Evolutionary conservation across 257 asterid genomes (phyloP), one percentile per base, ranked within the genome.

Genomic region (Agastache rugosa): DNA sequence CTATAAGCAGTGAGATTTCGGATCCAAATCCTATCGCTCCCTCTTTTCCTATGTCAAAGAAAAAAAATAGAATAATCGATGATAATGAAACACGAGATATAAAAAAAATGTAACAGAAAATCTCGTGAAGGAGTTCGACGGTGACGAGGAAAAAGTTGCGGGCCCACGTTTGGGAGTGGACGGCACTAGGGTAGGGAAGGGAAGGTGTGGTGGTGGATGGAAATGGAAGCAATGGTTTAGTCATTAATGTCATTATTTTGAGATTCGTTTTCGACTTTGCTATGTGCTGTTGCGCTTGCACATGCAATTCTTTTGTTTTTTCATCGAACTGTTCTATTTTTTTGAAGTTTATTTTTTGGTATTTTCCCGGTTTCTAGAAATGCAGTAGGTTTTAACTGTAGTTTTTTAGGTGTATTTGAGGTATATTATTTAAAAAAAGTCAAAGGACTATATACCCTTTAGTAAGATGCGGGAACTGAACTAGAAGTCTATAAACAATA

Each of bases 251-350:
- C 53, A 41, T 61, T 41, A 54, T 54, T 14, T 61, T 29, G 45
- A 67, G 82, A 81, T 76, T 80, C 81, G 73, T 51, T 72, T 76
- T 67, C 62, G 53, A 61, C 63, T 72, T 71, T 54, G 71, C 35
- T 67, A 41, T 53, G 69, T 64, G 44, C 10, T 44, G 41, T 35
- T 7, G 44, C 44, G 8, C 44, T 6, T 41, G 79, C 84, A 77
- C 79, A 76, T 77, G 81, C 78, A 17, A 3, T 2, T 54, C 23
- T 72, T 61, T 12, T 31, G 25, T 7, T 42, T 5, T 17, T 14
- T 45, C 11, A 14, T 62, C 48, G 4, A 35, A 34, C 14, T 34
- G 17, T 45, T 5, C 8, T 16, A 47, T 44, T 72, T 29, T 11
- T 54, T 50, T 68, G 11, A 3, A 39, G 2, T 39, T n/a, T 50